phyloP scores from a whole-genome alignment of 164 flowering plant genomes.

The Tetracentron sinense region DNA sequence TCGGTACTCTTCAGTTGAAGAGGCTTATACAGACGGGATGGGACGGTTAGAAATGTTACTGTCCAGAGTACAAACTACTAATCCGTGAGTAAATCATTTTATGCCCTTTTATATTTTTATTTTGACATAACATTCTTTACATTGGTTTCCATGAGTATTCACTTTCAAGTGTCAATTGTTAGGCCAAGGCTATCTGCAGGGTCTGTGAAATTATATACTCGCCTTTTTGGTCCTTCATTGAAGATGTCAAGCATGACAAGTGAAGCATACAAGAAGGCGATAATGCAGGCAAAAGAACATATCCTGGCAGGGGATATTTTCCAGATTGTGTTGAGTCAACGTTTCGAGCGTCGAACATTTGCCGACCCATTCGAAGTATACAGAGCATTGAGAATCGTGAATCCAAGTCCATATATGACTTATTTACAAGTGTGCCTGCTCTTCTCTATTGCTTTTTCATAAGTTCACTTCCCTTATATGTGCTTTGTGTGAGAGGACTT shows the following conservation, averaged over 20 bases:
- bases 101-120: neutral
- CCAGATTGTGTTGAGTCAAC: constrained; percentile 93
- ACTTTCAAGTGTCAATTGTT: constrained; percentile 18
- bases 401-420: constrained; percentile 95
- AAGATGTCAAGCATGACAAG: constrained; percentile 66
- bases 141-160: neutral
- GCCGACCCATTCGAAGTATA: constrained; percentile 96
- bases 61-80: constrained; percentile 68
- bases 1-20: constrained; percentile 54
- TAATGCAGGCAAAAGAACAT: constrained; percentile 82
- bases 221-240: constrained; percentile 59
- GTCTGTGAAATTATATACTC: constrained; percentile 48
- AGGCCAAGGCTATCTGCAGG: constrained; percentile 82
- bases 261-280: constrained; percentile 72
- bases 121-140: neutral
- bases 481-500: neutral
- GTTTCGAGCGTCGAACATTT: constrained; percentile 87
- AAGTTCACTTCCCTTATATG: neutral
- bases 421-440: constrained; percentile 59
- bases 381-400: constrained; percentile 87
- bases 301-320: constrained; percentile 93
- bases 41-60: constrained; percentile 48
- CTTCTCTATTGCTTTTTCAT: constrained; percentile 6
- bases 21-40: constrained; percentile 74
- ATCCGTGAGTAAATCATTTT: constrained; percentile 46